Evolutionary conservation across 768 basidiomycete species (phyloP).

Genomic region (Mycena rosella): DNA sequence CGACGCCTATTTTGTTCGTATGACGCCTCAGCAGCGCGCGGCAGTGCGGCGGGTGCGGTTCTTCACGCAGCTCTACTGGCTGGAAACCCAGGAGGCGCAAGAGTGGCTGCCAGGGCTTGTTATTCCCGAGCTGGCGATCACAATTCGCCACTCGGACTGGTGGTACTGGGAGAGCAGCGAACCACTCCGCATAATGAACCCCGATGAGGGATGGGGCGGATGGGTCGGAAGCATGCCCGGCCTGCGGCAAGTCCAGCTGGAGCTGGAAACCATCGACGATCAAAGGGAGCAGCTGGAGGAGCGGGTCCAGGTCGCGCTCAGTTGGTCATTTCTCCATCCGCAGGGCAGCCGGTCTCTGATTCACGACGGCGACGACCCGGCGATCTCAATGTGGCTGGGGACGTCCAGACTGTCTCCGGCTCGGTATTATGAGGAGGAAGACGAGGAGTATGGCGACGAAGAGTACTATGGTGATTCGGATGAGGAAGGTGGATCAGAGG

Average conservation of each 20-base stretch:
- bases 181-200: constrained; percentile 26
- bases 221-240: constrained; percentile 24
- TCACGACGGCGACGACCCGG: constrained; percentile 19
- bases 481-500: neutral
- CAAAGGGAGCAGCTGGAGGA: constrained; percentile 39
- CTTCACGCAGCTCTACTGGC: constrained; percentile 40
- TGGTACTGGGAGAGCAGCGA: constrained; percentile 41
- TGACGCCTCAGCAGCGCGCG: constrained; percentile 36
- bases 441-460: neutral
- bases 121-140: constrained; percentile 33
- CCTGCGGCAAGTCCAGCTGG: constrained; percentile 38
- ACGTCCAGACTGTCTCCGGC: constrained; percentile 10
- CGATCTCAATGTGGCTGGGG: constrained; percentile 23
- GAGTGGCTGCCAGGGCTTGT: constrained; percentile 9
- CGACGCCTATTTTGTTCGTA: constrained; percentile 28
- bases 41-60: constrained; percentile 36
- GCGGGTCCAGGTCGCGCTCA: constrained; percentile 12
- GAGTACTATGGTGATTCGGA: neutral
- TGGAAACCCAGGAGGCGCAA: constrained; percentile 25
- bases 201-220: constrained; percentile 26
- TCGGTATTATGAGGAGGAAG: neutral
- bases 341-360: constrained; percentile 1
- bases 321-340: constrained; percentile 25
- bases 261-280: constrained; percentile 42
- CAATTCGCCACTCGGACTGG: constrained; percentile 42